These are phyloP conservation scores for Heterobasidion occidentale DNA, from an alignment of 1,284 basidiomycete species.

Conservation along the genomic window DNA sequence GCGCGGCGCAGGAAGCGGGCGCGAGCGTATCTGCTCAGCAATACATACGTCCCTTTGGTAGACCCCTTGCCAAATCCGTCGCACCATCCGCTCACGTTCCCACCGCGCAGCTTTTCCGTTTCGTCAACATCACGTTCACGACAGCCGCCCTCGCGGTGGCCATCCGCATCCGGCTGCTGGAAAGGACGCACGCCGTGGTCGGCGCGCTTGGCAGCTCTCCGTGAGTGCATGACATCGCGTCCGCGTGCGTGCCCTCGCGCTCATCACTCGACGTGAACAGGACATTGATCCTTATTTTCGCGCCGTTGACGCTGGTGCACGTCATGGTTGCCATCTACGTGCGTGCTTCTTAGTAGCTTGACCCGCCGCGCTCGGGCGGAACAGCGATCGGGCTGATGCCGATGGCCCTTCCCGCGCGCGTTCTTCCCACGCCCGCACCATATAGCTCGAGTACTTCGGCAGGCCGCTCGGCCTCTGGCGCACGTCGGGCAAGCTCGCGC, in stretches of 20 bases:
- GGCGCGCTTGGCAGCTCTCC: conserved; percentile 78
- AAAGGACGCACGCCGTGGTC: conserved; percentile 41
- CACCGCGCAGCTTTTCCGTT: conserved; percentile 64
- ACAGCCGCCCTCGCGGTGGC: conserved; percentile 76
- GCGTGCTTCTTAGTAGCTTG: conserved; percentile 19
- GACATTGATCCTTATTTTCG: conserved; percentile 81
- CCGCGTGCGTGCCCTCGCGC: background rate
- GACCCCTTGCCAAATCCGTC: conserved; percentile 14
- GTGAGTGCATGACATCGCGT: conserved; percentile 34
- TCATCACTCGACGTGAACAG: conserved; percentile 29
- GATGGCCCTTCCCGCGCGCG: conserved; percentile 10
- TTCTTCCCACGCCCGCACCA: too few relatives aligned
- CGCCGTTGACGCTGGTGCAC: conserved; percentile 78
- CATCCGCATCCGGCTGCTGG: conserved; percentile 61
- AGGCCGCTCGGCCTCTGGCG: conserved; percentile 86
- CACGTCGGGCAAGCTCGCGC: conserved; percentile 73
- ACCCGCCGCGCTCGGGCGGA: background rate
- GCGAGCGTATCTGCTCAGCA: conserved; percentile 59
- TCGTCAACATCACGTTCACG: conserved; percentile 80
- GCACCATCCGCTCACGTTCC: conserved; percentile 8
- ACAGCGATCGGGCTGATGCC: background rate
- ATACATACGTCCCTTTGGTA: conserved; percentile 72
- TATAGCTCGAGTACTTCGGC: conserved; percentile 84
- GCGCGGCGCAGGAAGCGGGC: conserved; percentile 43
- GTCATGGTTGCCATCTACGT: conserved; percentile 82